Evolutionary conservation across 345 rosid genomes (phyloP), one percentile per base, ranked within the genome.

Genomic region (Erucastrum elatum): DNA sequence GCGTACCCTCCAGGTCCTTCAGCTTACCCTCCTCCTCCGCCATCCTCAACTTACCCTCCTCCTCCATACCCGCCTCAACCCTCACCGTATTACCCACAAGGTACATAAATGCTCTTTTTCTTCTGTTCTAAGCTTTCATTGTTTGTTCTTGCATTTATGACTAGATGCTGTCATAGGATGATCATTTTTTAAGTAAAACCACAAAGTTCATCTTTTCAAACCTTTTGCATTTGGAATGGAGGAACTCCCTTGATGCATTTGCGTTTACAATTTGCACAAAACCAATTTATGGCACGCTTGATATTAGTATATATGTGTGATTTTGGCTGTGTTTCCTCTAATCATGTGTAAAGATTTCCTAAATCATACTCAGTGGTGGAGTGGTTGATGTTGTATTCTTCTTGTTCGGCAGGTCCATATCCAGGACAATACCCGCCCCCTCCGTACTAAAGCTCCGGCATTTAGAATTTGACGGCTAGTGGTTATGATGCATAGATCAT

Each of bases 391-490:
- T 13, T 49, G 16, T 49, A 4, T 49, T 49, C 55, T 25, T 75
- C 7, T 66, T 67, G 37, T 66, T 71, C 41, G 71, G 2, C 85
- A 87, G 94, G 87, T 81, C 89, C 89, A 74, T 87, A 75, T 63
- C 87, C 84, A 11, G 92, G 97, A 64, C 66, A 46, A 12, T 87
- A 85, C 82, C 89, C 93, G 13, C 55, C 55, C 2, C 89, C 90
- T 55, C 90, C 88, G 0, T 87, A 91, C 84, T 90, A 75, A 77
- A 77, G 63, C 63, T 30, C 72, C 25, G 21, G 69, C 41, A 41
- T 46, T 46, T 46, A 68, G 37, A 73, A 16, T 31, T 16, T 27
- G 53, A 25, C 2, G 13, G 6, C n/a, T 49, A 68, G 16, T 46
- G 44, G 65, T 30, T 35, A 35, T 74, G 70, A 73, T 79, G 82